phyloP scores from a whole-genome alignment of 805 yeast species.

The Kodamaea kaohsiungensis region DNA sequence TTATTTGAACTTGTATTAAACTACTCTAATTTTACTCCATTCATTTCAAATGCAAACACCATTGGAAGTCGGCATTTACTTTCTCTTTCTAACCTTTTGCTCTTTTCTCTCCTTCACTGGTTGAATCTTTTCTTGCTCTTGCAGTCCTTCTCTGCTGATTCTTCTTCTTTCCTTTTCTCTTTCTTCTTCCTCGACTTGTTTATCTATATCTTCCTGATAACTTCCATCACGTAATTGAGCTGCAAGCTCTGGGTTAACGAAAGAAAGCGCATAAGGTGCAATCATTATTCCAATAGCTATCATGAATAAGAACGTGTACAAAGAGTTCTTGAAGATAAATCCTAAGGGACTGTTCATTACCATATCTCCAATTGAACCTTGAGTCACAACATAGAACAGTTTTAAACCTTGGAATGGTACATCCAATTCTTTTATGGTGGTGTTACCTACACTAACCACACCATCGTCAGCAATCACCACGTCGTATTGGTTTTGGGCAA shows the following conservation, averaged over 20 bases:
- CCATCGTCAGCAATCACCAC: not conserved
- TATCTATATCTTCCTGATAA: constrained; percentile 9
- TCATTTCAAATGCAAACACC: not conserved
- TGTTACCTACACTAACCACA: not conserved
- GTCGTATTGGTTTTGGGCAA: constrained; percentile 12
- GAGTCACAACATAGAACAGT: constrained; percentile 36
- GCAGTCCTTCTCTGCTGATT: not conserved
- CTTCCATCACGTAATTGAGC: constrained; percentile 25
- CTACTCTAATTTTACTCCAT: not conserved
- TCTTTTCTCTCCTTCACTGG: not conserved
- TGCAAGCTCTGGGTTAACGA: constrained; percentile 40
- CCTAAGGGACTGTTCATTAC: constrained; percentile 44
- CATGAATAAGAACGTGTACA: constrained; percentile 36
- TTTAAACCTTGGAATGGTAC: constrained; percentile 25
- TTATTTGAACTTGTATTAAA: not conserved
- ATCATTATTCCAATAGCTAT: constrained; percentile 28
- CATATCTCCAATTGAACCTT: constrained; percentile 32
- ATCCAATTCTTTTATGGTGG: constrained; percentile 11
- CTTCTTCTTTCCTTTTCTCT: not conserved
- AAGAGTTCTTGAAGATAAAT: constrained; percentile 35
- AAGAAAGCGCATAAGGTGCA: constrained; percentile 32
- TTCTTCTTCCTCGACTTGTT: constrained; percentile 14
- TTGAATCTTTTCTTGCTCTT: not conserved
- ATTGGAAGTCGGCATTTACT: not conserved
- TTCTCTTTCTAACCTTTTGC: constrained; percentile 5